These are phyloP conservation scores for Saxophila tyrrhenica DNA, from an alignment of 495 filamentous ascomycete genomes.

Conservation along the genomic window DNA sequence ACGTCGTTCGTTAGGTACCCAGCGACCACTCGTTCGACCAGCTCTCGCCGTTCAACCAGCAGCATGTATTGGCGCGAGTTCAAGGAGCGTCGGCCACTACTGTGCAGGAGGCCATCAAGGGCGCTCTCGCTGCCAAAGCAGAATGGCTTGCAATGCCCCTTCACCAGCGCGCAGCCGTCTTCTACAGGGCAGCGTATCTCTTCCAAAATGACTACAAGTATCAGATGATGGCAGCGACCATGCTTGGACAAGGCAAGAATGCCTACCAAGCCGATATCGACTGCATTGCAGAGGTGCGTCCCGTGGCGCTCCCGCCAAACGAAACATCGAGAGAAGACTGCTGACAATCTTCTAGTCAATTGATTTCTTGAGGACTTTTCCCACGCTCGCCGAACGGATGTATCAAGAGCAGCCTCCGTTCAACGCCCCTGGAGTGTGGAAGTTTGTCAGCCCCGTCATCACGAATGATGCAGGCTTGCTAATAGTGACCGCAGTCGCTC, in stretches of 20 bases:
- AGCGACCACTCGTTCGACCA: too few species aligned
- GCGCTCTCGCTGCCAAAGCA: constrained; percentile 63
- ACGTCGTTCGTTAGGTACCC: too few species aligned
- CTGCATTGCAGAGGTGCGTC: constrained; percentile 73
- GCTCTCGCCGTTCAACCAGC: too few species aligned
- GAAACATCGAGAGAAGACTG: constrained; percentile 72
- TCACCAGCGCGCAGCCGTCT: constrained; percentile 67
- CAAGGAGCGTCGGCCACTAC: too few species aligned
- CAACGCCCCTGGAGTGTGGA: neutral
- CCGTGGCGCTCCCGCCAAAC: too few species aligned
- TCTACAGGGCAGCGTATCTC: constrained; percentile 74
- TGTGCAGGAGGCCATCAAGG: constrained; percentile 40
- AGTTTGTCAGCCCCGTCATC: too few species aligned
- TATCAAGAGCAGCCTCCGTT: neutral
- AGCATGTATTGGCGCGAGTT: too few species aligned
- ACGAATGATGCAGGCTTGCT: too few species aligned
- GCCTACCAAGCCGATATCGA: constrained; percentile 88
- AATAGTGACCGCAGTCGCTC: constrained; percentile 34
- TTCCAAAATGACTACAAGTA: constrained; percentile 73
- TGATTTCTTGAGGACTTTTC: constrained; percentile 27
- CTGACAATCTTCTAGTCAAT: constrained; percentile 54
- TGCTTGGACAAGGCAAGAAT: constrained; percentile 83
- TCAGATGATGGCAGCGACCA: constrained; percentile 74
- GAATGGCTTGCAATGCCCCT: constrained; percentile 71
- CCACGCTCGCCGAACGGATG: neutral